A percentile compares a stretch with the other conserved stretches of the same genome.
phyloP scores from a whole-genome alignment of 2,329 filamentous ascomycete genomes.

The Ophiocordyceps sinensis region DNA sequence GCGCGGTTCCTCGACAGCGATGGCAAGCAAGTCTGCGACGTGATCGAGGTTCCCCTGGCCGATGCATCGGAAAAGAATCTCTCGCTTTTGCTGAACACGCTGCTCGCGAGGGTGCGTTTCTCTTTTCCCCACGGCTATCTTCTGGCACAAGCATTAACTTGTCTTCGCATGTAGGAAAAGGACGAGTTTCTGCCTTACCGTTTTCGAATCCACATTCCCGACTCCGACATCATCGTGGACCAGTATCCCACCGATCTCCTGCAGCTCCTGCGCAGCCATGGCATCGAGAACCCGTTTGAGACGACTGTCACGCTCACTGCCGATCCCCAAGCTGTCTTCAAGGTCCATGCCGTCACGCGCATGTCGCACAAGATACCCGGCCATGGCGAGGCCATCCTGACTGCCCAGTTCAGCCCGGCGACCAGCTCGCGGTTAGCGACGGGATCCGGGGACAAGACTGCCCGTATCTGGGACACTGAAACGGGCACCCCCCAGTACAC shows the following conservation, averaged over 20 bases:
- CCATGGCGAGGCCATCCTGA: conserved; percentile 81
- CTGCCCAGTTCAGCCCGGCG: conserved; percentile 71
- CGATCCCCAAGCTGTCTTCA: conserved; percentile 82
- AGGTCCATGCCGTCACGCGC: conserved; percentile 80
- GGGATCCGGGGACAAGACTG: conserved; percentile 82
- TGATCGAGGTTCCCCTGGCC: conserved; percentile 61
- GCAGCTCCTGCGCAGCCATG: conserved; percentile 38
- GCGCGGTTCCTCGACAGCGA: conserved; percentile 79
- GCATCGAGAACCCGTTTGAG: conserved; percentile 43
- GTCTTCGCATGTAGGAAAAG: conserved; percentile 22
- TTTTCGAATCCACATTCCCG: conserved; percentile 44
- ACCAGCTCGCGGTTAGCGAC: conserved; percentile 68
- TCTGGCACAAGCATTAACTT: neutral
- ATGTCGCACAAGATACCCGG: conserved; percentile 81
- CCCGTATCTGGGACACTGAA: conserved; percentile 87
- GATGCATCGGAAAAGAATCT: conserved; percentile 84
- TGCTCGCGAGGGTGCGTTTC: conserved; percentile 53
- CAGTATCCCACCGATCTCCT: conserved; percentile 41
- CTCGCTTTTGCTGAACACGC: conserved; percentile 70
- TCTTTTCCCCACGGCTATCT: neutral
- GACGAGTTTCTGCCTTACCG: conserved; percentile 48
- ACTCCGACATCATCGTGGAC: conserved; percentile 37
- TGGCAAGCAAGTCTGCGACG: conserved; percentile 55
- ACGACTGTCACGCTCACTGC: conserved; percentile 40
- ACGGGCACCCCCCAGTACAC: conserved; percentile 82